Evolutionary conservation across 345 rosid genomes (phyloP).

Genomic region (Eucalyptus sp.): DNA sequence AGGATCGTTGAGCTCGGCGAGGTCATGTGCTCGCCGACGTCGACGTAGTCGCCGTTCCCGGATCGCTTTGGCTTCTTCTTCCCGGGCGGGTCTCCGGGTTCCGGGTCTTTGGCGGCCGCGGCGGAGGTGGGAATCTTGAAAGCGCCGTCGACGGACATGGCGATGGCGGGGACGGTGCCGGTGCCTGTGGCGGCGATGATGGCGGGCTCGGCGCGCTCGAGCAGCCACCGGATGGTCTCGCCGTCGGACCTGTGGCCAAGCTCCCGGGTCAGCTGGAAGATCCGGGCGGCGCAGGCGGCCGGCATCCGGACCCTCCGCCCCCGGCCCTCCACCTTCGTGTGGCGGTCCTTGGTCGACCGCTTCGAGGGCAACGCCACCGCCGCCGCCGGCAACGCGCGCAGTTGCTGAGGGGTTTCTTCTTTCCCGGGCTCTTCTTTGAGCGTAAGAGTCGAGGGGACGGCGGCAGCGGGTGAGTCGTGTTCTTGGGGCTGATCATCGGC

Average conservation of each 20-base stretch:
- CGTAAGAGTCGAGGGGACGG: conserved; percentile 2
- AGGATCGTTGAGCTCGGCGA: conserved; percentile 35
- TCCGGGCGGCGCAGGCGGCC: conserved; percentile 86
- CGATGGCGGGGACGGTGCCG: conserved; percentile 89
- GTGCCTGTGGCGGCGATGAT: conserved; percentile 87
- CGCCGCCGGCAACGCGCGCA: conserved; percentile 3
- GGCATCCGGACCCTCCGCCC: conserved; percentile 98
- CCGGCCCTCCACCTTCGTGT: conserved; percentile 88
- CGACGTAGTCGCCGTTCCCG: conserved; percentile 66
- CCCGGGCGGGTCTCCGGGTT: conserved; percentile 15
- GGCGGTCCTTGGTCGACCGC: conserved; percentile 68
- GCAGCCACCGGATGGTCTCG: conserved; percentile 80
- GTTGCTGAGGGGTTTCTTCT: neutral
- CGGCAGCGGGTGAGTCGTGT: neutral
- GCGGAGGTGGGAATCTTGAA: conserved; percentile 75
- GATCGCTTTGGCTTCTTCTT: conserved; percentile 71
- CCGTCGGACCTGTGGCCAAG: conserved; percentile 91
- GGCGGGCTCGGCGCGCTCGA: conserved; percentile 82
- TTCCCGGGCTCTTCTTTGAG: conserved; percentile 9
- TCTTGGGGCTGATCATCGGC: neutral
- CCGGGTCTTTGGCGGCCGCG: conserved; percentile 10
- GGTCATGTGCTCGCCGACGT: conserved; percentile 26
- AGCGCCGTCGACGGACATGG: conserved; percentile 83
- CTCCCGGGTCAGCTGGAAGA: conserved; percentile 80
- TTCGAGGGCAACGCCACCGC: conserved; percentile 20